Evolutionary conservation across 306 rosid genomes (phyloP).

Genomic region (Rosa multiflora): DNA sequence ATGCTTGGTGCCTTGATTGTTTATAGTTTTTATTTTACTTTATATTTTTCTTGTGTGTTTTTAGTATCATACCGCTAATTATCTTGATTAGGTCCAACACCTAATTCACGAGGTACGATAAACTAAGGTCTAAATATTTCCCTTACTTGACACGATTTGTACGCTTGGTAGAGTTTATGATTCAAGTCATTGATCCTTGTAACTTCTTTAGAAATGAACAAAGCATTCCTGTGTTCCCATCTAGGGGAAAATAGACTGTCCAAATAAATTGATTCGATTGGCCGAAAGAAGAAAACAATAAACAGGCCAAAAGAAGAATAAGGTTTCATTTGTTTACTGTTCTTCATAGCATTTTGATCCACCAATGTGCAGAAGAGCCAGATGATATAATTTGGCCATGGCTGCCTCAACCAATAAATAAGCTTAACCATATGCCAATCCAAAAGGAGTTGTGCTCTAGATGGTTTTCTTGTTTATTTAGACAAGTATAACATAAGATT

Average conservation of each 20-base stretch:
- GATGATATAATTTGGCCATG: background rate
- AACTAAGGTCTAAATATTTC: too few relatives aligned
- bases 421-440: background rate
- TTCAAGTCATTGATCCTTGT: too few relatives aligned
- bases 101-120: too few relatives aligned
- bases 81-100: too few relatives aligned
- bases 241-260: background rate
- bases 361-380: background rate
- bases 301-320: background rate
- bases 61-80: too few relatives aligned
- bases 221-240: slow-evolving; percentile 20
- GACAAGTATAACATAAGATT: background rate
- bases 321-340: background rate
- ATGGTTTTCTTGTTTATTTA: background rate
- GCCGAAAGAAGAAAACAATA: background rate
- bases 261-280: background rate
- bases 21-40: too few relatives aligned
- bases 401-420: background rate
- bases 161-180: too few relatives aligned
- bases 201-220: background rate
- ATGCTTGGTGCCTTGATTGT: too few relatives aligned
- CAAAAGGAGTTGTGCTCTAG: background rate
- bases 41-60: too few relatives aligned
- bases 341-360: background rate
- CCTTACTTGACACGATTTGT: too few relatives aligned